Base-by-base conservation (phyloP, 2,329 filamentous ascomycete species). In the Fusarium globosum region DNA sequence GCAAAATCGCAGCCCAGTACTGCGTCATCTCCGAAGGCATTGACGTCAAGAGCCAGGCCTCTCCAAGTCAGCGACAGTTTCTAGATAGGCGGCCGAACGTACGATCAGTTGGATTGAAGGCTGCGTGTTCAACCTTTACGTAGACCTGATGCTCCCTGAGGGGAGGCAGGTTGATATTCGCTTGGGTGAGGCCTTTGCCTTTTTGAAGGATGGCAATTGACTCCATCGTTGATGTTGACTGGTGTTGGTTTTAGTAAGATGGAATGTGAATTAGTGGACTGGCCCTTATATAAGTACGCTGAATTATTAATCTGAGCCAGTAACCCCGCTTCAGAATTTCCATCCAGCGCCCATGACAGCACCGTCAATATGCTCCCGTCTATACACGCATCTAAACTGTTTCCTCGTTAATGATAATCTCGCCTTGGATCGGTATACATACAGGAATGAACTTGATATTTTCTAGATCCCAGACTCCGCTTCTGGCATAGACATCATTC, bases 1-100 rank as follows among this genome's bases (percentile, higher is more conserved):
- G 77, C 74, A 61, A 83, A 84, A 41, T 84, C 83, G 4, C 76
- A 79, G 12, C 82, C 83, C 0, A 83, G 62, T 3, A 84, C 79
- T 2, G 79, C 77, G 7, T 72, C 81, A 9, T 83, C 79, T 3
- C 81, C 82, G 35, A 85, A 84, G 6, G 79, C 81, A 41, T 83
- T 80, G 4, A 59, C 26, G 52, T 83, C 82, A 41, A 84, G 77
- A 6, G 76, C 80, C 69, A 35, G 81, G 76, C 80, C 63, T 51
- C 4, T 2, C 6, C 13, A 15, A 30, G 15, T 48, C 45, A 48
- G 45, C 26, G 13, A 33, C 12, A 33, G 33, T 33, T 33, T 33
- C 33, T 33, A 33, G 4, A 33, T 13, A 14, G 33, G 33, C 33
- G 33, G 13, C 11, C 8, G 13, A 21, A 39, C 59, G 5, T 63